Evolutionary conservation across 2,329 filamentous ascomycete genomes (phyloP).

Genomic region (Cadophora malorum): DNA sequence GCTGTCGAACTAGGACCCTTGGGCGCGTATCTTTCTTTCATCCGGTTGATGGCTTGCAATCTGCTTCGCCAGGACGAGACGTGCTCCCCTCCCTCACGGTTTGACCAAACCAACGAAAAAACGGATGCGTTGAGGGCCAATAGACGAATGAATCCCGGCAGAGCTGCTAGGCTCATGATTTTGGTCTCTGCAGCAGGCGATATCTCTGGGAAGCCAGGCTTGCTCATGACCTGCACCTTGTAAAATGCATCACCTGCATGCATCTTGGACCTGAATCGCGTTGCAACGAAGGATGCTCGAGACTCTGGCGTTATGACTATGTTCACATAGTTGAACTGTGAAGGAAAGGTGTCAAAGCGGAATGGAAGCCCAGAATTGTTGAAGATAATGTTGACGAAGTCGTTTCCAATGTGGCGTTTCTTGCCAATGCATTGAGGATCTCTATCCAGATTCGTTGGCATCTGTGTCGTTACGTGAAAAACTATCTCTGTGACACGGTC

Average conservation of each 20-base stretch:
- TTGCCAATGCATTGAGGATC: slow-evolving; percentile 82
- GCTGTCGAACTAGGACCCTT: slow-evolving; percentile 47
- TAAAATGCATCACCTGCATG: slow-evolving; percentile 66
- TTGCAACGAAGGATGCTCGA: slow-evolving; percentile 75
- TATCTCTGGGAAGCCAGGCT: slow-evolving; percentile 87
- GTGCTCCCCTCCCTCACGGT: slow-evolving; percentile 78
- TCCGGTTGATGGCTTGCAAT: slow-evolving; percentile 80
- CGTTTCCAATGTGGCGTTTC: slow-evolving; percentile 95
- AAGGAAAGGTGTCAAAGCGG: slow-evolving; percentile 88
- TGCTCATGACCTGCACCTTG: slow-evolving; percentile 87
- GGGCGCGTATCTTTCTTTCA: slow-evolving; percentile 72
- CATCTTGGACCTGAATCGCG: slow-evolving; percentile 53
- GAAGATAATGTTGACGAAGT: slow-evolving; percentile 97
- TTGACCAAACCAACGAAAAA: slow-evolving; percentile 89
- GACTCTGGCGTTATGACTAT: slow-evolving; percentile 94
- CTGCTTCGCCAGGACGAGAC: slow-evolving; percentile 89
- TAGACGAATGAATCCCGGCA: slow-evolving; percentile 86
- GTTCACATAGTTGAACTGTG: slow-evolving; percentile 95
- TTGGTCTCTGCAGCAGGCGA: slow-evolving; percentile 90
- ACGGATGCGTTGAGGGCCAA: slow-evolving; percentile 92
- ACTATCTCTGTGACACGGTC: slow-evolving; percentile 94
- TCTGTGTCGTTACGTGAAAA: slow-evolving; percentile 95
- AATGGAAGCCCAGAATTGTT: slow-evolving; percentile 94
- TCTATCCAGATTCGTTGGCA: slow-evolving; percentile 84
- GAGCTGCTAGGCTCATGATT: slow-evolving; percentile 80